Evolutionary conservation across 1,284 basidiomycete genomes (phyloP).

Genomic region (Malassezia slooffiae): DNA sequence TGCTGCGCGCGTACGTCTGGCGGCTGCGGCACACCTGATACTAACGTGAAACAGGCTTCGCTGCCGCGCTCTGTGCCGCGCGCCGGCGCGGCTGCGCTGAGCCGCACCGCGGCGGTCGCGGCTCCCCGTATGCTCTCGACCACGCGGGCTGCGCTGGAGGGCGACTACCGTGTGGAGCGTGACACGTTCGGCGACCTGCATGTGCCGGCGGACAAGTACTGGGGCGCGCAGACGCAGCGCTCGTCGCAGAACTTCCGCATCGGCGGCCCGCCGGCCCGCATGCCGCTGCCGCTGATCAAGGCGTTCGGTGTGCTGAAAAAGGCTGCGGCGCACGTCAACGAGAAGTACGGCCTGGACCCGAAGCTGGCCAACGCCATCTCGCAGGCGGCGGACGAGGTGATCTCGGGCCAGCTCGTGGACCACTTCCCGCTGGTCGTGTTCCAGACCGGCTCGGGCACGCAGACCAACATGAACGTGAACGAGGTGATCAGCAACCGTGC

Average conservation of each 20-base stretch:
- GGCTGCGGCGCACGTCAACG: conserved; percentile 85
- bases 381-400: conserved; percentile 91
- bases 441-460: conserved; percentile 97
- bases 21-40: no score
- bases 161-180: conserved; percentile 30
- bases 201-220: conserved; percentile 88
- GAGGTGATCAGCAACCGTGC: conserved; percentile 99
- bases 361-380: conserved; percentile 82
- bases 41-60: no score
- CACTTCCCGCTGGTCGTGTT: conserved; percentile 98
- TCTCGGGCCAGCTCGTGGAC: conserved; percentile 68
- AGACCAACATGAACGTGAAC: conserved; percentile 99
- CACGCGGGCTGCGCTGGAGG: background rate
- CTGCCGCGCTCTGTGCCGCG: no score
- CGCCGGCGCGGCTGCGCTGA: no score
- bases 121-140: no score
- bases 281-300: conserved; percentile 88
- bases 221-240: conserved; percentile 97
- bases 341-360: conserved; percentile 77
- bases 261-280: conserved; percentile 80
- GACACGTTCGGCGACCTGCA: conserved; percentile 87
- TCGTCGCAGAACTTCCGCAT: conserved; percentile 96
- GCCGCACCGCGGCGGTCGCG: no score
- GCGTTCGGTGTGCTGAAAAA: conserved; percentile 98
- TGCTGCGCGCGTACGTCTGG: no score